Conservation (phyloP, 495 filamentous ascomycete genomes). For the Xylaria sp. region DNA sequence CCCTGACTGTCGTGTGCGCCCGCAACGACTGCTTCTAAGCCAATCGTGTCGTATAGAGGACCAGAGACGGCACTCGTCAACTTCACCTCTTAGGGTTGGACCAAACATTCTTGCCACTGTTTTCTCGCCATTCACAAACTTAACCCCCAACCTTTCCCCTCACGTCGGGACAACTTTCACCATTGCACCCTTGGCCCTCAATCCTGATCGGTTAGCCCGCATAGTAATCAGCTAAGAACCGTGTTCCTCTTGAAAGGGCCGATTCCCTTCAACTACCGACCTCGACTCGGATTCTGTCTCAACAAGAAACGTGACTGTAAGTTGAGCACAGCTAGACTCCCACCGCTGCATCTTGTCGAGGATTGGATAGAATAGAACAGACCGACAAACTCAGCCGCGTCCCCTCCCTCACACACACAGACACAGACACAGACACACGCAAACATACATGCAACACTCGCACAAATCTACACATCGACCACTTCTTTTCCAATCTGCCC, state of each 20-base stretch:
- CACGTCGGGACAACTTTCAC: conserved; percentile 11
- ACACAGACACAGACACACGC: too few species aligned
- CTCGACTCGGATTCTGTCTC: neutral
- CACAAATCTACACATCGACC: neutral
- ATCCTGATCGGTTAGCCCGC: conserved; percentile 3
- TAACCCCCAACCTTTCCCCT: conserved; percentile 20
- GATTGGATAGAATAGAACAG: neutral
- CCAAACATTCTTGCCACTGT: neutral
- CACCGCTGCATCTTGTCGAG: neutral
- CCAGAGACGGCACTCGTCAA: neutral
- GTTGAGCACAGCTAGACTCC: conserved; percentile 8
- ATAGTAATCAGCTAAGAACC: conserved; percentile 1
- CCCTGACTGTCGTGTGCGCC: neutral
- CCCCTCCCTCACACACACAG: neutral
- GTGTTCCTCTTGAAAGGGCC: neutral
- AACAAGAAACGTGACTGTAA: conserved; percentile 12
- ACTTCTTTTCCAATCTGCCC: neutral
- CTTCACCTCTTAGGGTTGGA: neutral
- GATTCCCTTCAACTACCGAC: neutral
- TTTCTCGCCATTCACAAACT: conserved; percentile 2
- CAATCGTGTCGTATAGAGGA: neutral
- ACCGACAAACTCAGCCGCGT: neutral
- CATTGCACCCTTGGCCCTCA: conserved; percentile 5
- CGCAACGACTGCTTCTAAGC: neutral
- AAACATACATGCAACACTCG: neutral